Conservation (phyloP, 495 filamentous ascomycete genomes). For the Hyaloscypha bicolor region DNA sequence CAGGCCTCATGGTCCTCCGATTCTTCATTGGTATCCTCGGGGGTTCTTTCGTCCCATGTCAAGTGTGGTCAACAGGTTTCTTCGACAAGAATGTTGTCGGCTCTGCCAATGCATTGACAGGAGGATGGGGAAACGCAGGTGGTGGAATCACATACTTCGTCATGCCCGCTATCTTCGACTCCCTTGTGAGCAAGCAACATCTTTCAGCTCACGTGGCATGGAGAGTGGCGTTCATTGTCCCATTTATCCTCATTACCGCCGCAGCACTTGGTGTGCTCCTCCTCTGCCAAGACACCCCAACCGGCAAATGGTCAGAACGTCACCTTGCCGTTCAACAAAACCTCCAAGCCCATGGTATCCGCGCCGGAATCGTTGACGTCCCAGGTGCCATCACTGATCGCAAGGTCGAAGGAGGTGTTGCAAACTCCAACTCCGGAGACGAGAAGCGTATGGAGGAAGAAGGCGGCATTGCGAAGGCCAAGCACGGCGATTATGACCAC, state of each 20-base stretch:
- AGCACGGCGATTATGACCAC: constrained; percentile 42
- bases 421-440: constrained; percentile 41
- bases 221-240: constrained; percentile 83
- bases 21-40: constrained; percentile 96
- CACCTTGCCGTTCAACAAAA: constrained; percentile 49
- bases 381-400: constrained; percentile 36
- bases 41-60: constrained; percentile 89
- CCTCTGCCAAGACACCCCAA: constrained; percentile 82
- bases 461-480: constrained; percentile 36
- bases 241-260: constrained; percentile 71
- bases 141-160: constrained; percentile 84
- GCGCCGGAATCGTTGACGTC: constrained; percentile 43
- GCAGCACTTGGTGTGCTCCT: constrained; percentile 70
- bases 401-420: constrained; percentile 39
- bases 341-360: constrained; percentile 40
- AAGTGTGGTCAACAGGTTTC: constrained; percentile 94
- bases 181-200: constrained; percentile 61
- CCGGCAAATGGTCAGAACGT: constrained; percentile 79
- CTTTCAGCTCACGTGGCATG: constrained; percentile 71
- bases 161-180: constrained; percentile 91
- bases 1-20: constrained; percentile 74
- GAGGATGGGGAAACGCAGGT: constrained; percentile 86
- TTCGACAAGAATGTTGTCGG: constrained; percentile 96
- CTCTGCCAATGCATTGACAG: constrained; percentile 84
- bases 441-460: constrained; percentile 35